phyloP scores from a whole-genome alignment of 805 yeast species.

The Candida chilensis region DNA sequence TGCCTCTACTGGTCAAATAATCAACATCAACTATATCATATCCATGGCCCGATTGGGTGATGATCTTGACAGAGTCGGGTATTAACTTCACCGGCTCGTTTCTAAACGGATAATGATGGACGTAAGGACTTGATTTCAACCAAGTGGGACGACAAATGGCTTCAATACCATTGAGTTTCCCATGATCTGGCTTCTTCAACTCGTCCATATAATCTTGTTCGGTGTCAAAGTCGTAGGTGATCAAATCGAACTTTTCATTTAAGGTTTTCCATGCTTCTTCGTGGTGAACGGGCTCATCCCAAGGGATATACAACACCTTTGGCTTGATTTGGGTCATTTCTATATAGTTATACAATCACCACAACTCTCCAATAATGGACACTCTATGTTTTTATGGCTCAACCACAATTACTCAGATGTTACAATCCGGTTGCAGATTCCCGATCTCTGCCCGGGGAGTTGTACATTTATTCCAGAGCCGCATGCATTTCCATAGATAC shows the following conservation, averaged over 20 bases:
- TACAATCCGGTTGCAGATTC: too few relatives aligned
- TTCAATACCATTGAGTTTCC: conserved; percentile 20
- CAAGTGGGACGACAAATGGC: conserved; percentile 27
- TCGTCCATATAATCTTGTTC: conserved; percentile 23
- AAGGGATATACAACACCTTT: conserved; percentile 24
- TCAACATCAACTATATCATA: conserved; percentile 27
- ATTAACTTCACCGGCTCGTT: conserved; percentile 18
- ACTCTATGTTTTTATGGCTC: too few relatives aligned
- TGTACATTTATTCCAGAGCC: too few relatives aligned
- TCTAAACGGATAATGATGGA: conserved; percentile 20
- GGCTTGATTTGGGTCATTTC: too few relatives aligned
- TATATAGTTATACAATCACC: too few relatives aligned
- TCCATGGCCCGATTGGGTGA: conserved; percentile 30
- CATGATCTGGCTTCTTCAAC: conserved; percentile 19
- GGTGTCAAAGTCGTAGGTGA: conserved; percentile 18
- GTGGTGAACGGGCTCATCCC: conserved; percentile 25
- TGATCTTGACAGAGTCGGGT: conserved; percentile 22
- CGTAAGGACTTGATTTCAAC: conserved; percentile 27
- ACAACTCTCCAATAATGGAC: too few relatives aligned
- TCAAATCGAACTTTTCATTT: conserved; percentile 22
- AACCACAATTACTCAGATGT: too few relatives aligned
- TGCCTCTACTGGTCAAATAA: conserved; percentile 16
- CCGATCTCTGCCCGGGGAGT: too few relatives aligned
- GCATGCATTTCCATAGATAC: too few relatives aligned
- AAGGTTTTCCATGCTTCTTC: conserved; percentile 22